Base-by-base conservation (phyloP, 2,329 filamentous ascomycete genomes). In the Aspergillus sp. region DNA sequence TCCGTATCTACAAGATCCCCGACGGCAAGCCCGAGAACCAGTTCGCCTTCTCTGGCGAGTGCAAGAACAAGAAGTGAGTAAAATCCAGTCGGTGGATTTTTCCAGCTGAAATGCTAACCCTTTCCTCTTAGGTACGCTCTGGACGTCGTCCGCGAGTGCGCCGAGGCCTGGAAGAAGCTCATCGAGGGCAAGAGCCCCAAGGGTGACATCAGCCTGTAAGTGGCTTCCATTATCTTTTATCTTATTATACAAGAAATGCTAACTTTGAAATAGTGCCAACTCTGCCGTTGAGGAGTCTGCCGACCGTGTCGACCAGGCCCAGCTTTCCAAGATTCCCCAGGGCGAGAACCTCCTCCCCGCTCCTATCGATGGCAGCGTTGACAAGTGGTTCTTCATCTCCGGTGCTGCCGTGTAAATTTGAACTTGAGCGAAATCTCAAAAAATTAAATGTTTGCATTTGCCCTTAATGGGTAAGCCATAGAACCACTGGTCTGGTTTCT, bases 371-470 rank as follows among this genome's bases (percentile, higher is more conserved):
- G 81, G 83, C 68, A 94, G 85, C 73, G 95, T 97, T 67, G 93
- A 98, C 83, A 98, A 98, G 84, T 98, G 93, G 93, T 98, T 98
- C 86, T 98, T 97, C 83, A 98, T 98, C 74, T 95, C 90, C 70
- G 93, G 93, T 72, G 93, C 93, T 66, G 88, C 90, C 60, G 78
- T 85, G 61, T 91, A 87, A 75, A 60, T 51, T 27, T 45, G 35
- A 47, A 27, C 29, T 39, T 29, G 47, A 52, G 38, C 36, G 48
- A 52, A 57, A 59, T 57, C 51, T 45, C 49, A 50, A 60, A 60
- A 62, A 66, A 60, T 60, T 51, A 61, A 60, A 55, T 30, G 33
- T 36, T 43, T 47, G 41, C 37, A 19, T 47, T 40, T 45, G 7
- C 36, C 44, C 35, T 44, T 19, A 19, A 7, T 35, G 41, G 35